Evolutionary conservation across 148 eudicot genomes (phyloP).

Genomic region (Rhododendron ferrugineum): DNA sequence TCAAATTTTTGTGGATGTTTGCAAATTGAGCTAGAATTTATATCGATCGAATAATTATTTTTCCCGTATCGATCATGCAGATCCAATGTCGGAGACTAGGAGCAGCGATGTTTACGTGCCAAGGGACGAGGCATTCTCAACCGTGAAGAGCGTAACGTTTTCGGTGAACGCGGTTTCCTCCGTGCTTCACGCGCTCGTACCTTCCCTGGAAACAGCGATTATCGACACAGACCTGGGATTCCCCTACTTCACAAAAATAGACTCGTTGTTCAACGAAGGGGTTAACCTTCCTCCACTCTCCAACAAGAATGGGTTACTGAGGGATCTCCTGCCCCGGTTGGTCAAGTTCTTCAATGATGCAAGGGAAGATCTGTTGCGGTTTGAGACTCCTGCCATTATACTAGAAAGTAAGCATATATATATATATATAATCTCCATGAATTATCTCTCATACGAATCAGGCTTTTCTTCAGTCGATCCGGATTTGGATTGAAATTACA

Average conservation of each 20-base stretch:
- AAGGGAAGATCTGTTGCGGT: slow-evolving; percentile 25
- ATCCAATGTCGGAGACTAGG: slow-evolving; percentile 50
- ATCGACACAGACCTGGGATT: slow-evolving; percentile 40
- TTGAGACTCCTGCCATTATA: slow-evolving; percentile 50
- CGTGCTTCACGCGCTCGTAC: slow-evolving; percentile 56
- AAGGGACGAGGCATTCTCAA: slow-evolving; percentile 71
- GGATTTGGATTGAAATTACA: too few species aligned
- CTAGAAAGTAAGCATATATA: slow-evolving; percentile 28
- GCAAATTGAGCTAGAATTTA: not conserved
- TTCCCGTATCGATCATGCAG: slow-evolving; percentile 19
- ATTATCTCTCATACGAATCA: too few species aligned
- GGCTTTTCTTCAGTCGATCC: not conserved
- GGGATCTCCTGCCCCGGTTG: slow-evolving; percentile 43
- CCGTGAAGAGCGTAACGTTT: slow-evolving; percentile 50
- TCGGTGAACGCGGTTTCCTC: slow-evolving; percentile 41
- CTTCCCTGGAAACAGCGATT: slow-evolving; percentile 34
- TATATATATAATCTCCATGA: too few species aligned
- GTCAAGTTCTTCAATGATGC: slow-evolving; percentile 26
- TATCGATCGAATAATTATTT: not conserved
- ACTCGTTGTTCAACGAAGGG: slow-evolving; percentile 53
- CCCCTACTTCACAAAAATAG: slow-evolving; percentile 54
- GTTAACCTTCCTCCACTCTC: slow-evolving; percentile 24
- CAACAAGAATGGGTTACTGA: slow-evolving; percentile 2
- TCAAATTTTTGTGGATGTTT: too few species aligned
- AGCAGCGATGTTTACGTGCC: slow-evolving; percentile 49